phyloP scores from a whole-genome alignment of 345 rosid species.

The Hibiscus trionum region DNA sequence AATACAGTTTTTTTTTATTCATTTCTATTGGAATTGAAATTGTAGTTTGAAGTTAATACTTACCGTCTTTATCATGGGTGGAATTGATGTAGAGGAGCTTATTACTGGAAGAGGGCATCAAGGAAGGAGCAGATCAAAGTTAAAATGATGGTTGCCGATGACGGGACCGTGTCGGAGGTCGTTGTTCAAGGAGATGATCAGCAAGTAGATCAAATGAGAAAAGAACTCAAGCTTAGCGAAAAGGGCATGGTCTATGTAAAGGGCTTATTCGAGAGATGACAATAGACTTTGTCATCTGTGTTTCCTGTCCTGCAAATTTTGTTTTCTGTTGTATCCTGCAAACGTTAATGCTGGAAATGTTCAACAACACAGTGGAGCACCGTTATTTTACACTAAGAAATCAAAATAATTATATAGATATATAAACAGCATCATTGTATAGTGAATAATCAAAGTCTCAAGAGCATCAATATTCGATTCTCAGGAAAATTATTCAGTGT shows the following conservation, averaged over 20 bases:
- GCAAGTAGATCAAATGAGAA: conserved; percentile 84
- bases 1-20: not conserved
- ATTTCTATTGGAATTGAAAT: not conserved
- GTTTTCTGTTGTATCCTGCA: not conserved
- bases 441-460: not conserved
- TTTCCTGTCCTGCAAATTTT: not conserved
- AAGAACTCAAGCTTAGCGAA: conserved; percentile 69
- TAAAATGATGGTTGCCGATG: conserved; percentile 53
- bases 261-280: conserved; percentile 79
- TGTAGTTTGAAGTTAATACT: not conserved
- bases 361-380: not conserved
- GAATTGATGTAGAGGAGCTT: conserved; percentile 51
- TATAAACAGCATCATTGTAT: not conserved
- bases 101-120: conserved; percentile 85
- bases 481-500: conserved; percentile 19
- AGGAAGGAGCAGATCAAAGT: conserved; percentile 91
- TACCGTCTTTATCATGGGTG: not conserved
- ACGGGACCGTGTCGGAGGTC: conserved; percentile 59
- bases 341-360: not conserved
- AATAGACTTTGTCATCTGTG: conserved; percentile 11
- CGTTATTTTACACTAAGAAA: not conserved
- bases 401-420: not conserved
- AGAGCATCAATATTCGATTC: not conserved
- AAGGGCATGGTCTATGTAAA: conserved; percentile 93
- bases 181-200: conserved; percentile 93